phyloP scores from a whole-genome alignment of 768 basidiomycete species.

The Suillus paluster region DNA sequence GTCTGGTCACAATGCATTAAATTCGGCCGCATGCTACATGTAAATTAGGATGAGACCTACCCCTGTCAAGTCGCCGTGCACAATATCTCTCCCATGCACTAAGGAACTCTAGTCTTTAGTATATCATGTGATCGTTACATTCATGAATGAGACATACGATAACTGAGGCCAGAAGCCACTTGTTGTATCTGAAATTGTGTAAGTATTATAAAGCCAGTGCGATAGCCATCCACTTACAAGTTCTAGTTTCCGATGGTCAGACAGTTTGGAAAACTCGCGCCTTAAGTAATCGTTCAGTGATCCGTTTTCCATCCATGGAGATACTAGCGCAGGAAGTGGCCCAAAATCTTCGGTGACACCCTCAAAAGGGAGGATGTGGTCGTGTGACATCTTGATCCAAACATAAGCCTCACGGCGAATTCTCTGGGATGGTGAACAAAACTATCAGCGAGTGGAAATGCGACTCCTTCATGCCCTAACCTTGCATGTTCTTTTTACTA shows the following conservation, averaged over 20 bases:
- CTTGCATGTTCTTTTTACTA: not conserved
- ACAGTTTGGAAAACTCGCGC: not conserved
- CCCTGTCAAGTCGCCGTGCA: too few relatives aligned
- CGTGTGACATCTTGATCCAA: constrained; percentile 16
- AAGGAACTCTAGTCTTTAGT: too few relatives aligned
- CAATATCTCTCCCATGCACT: too few relatives aligned
- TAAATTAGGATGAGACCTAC: too few relatives aligned
- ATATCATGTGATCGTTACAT: too few relatives aligned
- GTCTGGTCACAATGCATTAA: too few relatives aligned
- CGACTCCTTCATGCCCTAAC: not conserved
- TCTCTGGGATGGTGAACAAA: constrained; percentile 1
- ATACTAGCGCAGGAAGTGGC: constrained; percentile 23
- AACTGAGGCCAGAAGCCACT: too few relatives aligned
- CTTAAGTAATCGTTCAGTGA: constrained; percentile 21
- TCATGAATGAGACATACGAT: too few relatives aligned
- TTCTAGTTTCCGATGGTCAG: not conserved
- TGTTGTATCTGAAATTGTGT: too few relatives aligned
- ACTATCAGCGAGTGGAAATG: not conserved
- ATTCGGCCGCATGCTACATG: too few relatives aligned
- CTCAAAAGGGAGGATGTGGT: constrained; percentile 20
- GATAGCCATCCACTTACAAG: constrained; percentile 1
- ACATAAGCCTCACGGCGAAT: constrained; percentile 10
- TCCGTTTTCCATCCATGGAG: constrained; percentile 34
- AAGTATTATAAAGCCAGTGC: too few relatives aligned
- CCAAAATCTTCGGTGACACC: constrained; percentile 25